Evolutionary conservation across 148 eudicot genomes (phyloP).

Genomic region (Arbutus unedo): DNA sequence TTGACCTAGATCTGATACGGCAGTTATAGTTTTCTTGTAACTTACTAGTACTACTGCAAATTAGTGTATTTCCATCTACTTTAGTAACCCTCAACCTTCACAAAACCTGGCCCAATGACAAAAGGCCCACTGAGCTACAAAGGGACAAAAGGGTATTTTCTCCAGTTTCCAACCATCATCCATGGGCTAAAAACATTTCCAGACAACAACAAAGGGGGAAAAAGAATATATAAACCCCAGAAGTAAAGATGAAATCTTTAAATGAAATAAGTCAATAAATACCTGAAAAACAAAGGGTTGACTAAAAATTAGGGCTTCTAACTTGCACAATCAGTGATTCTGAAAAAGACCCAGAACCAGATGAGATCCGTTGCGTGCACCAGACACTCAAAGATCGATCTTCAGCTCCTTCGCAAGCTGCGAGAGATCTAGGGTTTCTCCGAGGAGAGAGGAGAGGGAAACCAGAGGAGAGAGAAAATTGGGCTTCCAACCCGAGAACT

Average conservation of each 20-base stretch:
- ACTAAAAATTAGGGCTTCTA: not conserved
- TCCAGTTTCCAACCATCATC: not conserved
- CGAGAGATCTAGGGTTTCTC: conserved; percentile 31
- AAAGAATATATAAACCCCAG: not conserved
- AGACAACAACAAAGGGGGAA: not conserved
- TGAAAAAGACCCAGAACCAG: not conserved
- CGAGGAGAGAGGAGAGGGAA: not conserved
- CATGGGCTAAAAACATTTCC: conserved; percentile 13
- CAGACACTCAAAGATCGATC: not conserved
- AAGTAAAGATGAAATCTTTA: not conserved
- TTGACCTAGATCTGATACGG: not conserved
- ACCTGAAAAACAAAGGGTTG: conserved; percentile 1
- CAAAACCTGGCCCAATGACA: conserved; percentile 10
- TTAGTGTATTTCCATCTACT: not conserved
- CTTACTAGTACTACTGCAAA: not conserved
- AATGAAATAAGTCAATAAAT: not conserved
- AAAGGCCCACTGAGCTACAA: conserved; percentile 11
- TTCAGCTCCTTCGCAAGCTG: conserved; percentile 1
- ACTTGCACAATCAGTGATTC: conserved; percentile 9
- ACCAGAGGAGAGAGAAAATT: conserved; percentile 24
- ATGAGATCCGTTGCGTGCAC: not conserved
- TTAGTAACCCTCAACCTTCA: not conserved
- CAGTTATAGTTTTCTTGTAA: not conserved
- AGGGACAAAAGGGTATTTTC: conserved; percentile 15
- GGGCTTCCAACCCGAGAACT: conserved; percentile 32